phyloP scores from a whole-genome alignment of 1,284 basidiomycete genomes.

The Rhodotorula sp. region DNA sequence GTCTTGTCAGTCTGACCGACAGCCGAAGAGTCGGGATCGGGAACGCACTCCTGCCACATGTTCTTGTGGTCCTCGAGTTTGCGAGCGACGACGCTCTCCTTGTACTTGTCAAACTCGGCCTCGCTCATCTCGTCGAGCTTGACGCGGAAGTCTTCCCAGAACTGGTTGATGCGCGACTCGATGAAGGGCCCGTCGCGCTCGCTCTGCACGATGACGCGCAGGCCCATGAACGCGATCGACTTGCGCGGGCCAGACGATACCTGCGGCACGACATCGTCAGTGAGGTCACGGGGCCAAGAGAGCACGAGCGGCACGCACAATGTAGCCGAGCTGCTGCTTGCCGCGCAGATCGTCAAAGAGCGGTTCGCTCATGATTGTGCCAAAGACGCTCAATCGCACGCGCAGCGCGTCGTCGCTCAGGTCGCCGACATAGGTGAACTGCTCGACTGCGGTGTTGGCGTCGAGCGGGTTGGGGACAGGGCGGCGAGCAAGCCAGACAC shows the following conservation, averaged over 20 bases:
- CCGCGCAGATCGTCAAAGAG: conserved; percentile 94
- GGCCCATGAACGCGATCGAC: conserved; percentile 69
- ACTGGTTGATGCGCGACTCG: conserved; percentile 84
- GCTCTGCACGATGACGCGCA: conserved; percentile 88
- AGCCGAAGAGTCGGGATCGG: background rate
- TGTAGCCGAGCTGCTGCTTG: conserved; percentile 93
- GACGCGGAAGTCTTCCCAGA: conserved; percentile 66
- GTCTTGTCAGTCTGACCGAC: background rate
- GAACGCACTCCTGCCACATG: conserved; percentile 60
- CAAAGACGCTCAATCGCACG: conserved; percentile 53
- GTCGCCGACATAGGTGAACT: conserved; percentile 64
- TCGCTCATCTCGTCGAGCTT: conserved; percentile 59
- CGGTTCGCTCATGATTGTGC: conserved; percentile 77
- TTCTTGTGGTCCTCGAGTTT: conserved; percentile 73
- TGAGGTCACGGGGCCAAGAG: fast-evolving
- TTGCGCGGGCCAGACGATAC: conserved; percentile 47
- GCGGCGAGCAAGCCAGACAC: conserved; percentile 68
- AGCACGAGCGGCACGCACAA: conserved; percentile 54
- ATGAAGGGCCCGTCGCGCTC: conserved; percentile 82
- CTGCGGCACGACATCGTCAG: background rate
- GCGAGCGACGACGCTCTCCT: conserved; percentile 63
- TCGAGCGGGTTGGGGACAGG: conserved; percentile 83
- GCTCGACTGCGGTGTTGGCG: conserved; percentile 69
- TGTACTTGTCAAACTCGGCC: conserved; percentile 65
- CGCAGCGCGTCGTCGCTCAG: conserved; percentile 57